A percentile compares a stretch with the other conserved stretches of the same genome.
Conservation (phyloP, 768 basidiomycete genomes). For the Lactarius akahatsu region DNA sequence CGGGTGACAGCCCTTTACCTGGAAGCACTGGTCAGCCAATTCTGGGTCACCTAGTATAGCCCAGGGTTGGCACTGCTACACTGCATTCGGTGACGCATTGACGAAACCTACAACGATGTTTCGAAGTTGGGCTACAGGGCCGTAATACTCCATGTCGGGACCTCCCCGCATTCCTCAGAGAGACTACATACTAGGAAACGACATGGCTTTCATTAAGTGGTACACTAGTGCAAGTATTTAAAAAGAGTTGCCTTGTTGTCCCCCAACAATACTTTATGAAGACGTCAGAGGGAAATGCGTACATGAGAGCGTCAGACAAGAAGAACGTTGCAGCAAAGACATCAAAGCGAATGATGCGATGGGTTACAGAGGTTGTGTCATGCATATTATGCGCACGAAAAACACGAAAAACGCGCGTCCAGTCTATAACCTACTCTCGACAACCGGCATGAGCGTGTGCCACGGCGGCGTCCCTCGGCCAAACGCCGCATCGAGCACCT, state of each 20-base stretch:
- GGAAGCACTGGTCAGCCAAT: too few species aligned
- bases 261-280: neutral
- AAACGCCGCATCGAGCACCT: conserved; percentile 82
- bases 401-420: too few species aligned
- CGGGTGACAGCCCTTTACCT: too few species aligned
- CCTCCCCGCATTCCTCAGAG: too few species aligned
- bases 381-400: too few species aligned
- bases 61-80: too few species aligned
- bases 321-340: neutral
- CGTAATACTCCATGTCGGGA: too few species aligned
- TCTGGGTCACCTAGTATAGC: too few species aligned
- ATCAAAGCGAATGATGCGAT: neutral
- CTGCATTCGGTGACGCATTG: too few species aligned
- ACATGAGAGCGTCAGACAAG: neutral
- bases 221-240: neutral
- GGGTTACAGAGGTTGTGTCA: neutral
- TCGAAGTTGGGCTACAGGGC: too few species aligned
- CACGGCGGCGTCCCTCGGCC: conserved; percentile 66
- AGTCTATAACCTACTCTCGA: conserved; percentile 53
- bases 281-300: neutral
- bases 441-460: conserved; percentile 48
- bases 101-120: too few species aligned
- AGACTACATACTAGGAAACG: neutral
- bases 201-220: neutral
- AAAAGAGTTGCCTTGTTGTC: neutral